phyloP scores from a whole-genome alignment of 139 green algal species.

The Pedinophyceae sp. region DNA sequence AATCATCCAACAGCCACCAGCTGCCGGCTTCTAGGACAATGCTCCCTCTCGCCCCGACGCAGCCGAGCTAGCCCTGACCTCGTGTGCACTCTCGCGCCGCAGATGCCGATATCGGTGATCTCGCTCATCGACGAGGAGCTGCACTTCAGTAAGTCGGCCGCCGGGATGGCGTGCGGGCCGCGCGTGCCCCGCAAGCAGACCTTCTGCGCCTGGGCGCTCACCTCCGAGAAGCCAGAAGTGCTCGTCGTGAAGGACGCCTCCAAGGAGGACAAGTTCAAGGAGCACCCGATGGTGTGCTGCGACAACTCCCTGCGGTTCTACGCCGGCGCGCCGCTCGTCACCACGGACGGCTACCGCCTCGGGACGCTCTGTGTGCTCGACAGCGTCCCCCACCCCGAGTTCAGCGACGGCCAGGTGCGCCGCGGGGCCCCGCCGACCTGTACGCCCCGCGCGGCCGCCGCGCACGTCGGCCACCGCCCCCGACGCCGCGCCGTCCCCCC shows the following conservation, averaged over 20 bases:
- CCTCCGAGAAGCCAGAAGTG: not conserved
- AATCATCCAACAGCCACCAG: too few species aligned
- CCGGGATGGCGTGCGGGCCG: too few species aligned
- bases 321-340: not conserved
- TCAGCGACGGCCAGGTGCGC: not conserved
- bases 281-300: not conserved
- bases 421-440: not conserved
- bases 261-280: not conserved
- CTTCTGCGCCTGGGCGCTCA: not conserved
- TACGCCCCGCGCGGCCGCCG: not conserved
- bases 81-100: not conserved
- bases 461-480: not conserved
- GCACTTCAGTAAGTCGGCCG: too few species aligned
- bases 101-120: too few species aligned
- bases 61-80: not conserved
- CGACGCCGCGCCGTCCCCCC: not conserved
- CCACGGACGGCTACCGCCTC: not conserved
- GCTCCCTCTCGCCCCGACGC: too few species aligned
- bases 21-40: too few species aligned
- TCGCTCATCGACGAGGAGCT: too few species aligned
- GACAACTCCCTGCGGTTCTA: not conserved
- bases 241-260: not conserved
- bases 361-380: not conserved
- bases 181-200: not conserved
- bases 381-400: not conserved